Evolutionary conservation across 2,329 filamentous ascomycete genomes (phyloP), one percentile per base, ranked within the genome.

Genomic region (Aureobasidium sp.): DNA sequence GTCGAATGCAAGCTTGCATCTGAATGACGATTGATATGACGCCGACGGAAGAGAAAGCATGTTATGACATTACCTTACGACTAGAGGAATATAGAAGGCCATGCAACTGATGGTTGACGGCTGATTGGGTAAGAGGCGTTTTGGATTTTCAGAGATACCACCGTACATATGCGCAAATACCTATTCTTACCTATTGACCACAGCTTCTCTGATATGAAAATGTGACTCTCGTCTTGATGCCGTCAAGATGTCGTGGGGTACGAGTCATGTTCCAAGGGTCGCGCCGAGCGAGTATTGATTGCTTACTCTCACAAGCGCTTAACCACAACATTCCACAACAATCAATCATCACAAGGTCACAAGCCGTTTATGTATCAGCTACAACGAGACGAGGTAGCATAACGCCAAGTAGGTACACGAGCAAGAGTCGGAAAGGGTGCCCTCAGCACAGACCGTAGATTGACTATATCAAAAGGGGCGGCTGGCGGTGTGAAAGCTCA

Each of bases 1-100:
- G 27, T 60, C 57, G n/a, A 60, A 60, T 42, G 57, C 57, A 22
- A 60, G 57, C 42, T 15, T 60, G 57, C 57, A 60, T 51, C n/a
- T 60, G 41, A 27, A 58, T 41, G 44, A 60, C 25, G 37, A 47
- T 17, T 58, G 31, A 58, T 25, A 9, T 39, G 55, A 47, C 20
- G 34, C 17, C 5, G 22, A 48, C 4, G 31, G 31, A 27, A 37
- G 36, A 56, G 36, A 27, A 41, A 44, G 27, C 37, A 45, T 45
- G 53, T 45, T 25, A 57, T 31, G 53, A 57, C 39, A 57, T 25
- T 11, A 52, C 49, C 20, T 57, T 27, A 57, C 36, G 53, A 57
- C 12, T 55, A 55, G 36, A 55, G 25, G 42, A 15, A 55, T 42
- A 9, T 41, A 57, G 31, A 31, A 8, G n/a, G 25, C 15, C 36